Percentiles rank a stretch among this genome's conserved stretches.
phyloP scores from a whole-genome alignment of 176 grass and related monocot species.

The Oryza glaberrima region DNA sequence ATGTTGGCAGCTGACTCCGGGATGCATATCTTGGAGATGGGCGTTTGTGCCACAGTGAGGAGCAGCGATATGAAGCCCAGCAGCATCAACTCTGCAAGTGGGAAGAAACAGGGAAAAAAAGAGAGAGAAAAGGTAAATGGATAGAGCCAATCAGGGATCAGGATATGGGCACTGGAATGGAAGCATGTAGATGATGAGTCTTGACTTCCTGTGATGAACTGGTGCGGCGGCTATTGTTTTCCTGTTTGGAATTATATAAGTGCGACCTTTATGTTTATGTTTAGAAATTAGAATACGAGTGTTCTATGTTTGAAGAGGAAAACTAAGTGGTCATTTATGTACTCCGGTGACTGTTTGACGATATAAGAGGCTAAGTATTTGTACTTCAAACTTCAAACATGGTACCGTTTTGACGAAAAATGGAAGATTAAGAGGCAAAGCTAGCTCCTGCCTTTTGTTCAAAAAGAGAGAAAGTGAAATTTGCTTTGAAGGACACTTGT shows the following conservation, averaged over 20 bases:
- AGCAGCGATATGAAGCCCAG: conserved; percentile 89
- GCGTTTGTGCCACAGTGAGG: conserved; percentile 59
- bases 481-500: background rate
- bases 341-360: too few species aligned
- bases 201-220: background rate
- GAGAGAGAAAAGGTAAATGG: background rate
- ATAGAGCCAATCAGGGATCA: background rate
- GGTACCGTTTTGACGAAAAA: too few species aligned
- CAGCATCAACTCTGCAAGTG: conserved; percentile 78
- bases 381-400: too few species aligned
- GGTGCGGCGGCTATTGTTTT: background rate
- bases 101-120: background rate
- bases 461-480: background rate
- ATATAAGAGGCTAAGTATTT: too few species aligned
- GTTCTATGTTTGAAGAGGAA: background rate
- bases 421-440: too few species aligned
- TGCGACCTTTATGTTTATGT: too few species aligned
- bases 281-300: too few species aligned
- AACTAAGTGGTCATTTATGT: background rate
- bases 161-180: background rate
- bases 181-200: background rate
- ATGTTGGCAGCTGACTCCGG: conserved; percentile 38
- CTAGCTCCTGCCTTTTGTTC: too few species aligned
- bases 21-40: conserved; percentile 75
- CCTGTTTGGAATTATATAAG: background rate